Evolutionary conservation across 352 stramenopile genomes (phyloP).

Genomic region (Globisporangium megalacanthum): DNA sequence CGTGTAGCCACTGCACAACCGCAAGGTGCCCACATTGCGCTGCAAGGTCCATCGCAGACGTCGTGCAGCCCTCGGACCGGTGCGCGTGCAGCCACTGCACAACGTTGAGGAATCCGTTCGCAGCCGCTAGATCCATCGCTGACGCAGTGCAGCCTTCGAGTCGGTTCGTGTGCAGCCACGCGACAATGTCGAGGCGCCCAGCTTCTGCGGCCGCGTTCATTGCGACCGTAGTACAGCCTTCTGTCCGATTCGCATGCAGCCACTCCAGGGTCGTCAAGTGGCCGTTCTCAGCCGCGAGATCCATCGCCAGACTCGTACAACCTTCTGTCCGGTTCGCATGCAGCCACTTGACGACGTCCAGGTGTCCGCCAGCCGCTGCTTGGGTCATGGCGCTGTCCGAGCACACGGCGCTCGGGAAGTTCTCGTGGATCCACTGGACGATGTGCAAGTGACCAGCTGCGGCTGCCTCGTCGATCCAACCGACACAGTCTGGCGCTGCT

Average conservation of each 20-base stretch:
- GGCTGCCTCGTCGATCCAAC: background rate
- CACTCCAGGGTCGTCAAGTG: background rate
- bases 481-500: background rate
- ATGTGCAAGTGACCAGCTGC: background rate
- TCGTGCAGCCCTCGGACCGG: no score
- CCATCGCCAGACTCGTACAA: background rate
- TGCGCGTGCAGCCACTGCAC: no score
- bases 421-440: background rate
- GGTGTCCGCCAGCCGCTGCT: background rate
- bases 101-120: no score
- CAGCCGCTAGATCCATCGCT: no score
- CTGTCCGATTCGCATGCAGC: background rate
- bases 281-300: background rate
- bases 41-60: no score
- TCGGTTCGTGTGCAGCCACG: no score
- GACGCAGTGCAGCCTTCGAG: no score
- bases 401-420: background rate
- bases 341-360: background rate
- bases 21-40: no score
- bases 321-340: background rate
- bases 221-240: no score
- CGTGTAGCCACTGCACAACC: no score
- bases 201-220: no score
- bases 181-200: no score
- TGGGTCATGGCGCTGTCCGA: background rate